Evolutionary conservation across 768 basidiomycete genomes (phyloP), one percentile per base, ranked within the genome.

Genomic region (Multifurca ochricompacta): DNA sequence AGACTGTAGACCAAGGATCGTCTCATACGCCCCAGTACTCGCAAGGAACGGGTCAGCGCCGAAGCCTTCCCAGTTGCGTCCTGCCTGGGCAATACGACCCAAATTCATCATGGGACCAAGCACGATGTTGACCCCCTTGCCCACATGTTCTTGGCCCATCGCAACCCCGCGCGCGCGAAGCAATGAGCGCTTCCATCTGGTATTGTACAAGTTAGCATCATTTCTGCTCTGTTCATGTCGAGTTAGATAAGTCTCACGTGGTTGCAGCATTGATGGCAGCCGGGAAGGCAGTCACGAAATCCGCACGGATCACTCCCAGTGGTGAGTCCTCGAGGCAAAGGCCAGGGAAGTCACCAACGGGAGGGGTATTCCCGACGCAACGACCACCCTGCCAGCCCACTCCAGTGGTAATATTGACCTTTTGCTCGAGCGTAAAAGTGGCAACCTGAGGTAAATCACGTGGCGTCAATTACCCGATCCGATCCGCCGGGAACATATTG

Each of bases 61-160:
- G 54, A 92, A 93, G n/a, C 90, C 91, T 74, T 95, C 93, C 89
- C 91, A 95, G 68, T 93, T 91, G 27, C 93, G 75, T 16, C 93
- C 93, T 6, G 85, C 90, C 59, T 79, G 74, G 3, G 87, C 82
- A 18, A 84, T 69, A 16, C 88, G 80, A 3, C 85, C 87, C 73
- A 94, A 79, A 66, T 93, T 92, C 82, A 90, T 92, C 85, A 88
- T 88, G 0, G 90, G 79, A 27, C 77, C 74, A 3, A 94, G 76
- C 9, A 82, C 85, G 45, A 94, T 71, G 62, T 96, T 80, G 42
- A 89, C 82, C 21, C 94, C 94, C 65, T 94, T 92, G 25, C 80
- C 82, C 52, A 75, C 75, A 70, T 89, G 85, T 66, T 98, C 94
- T 51, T 74, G 64, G 18, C 91, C 93, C 80, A 96, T 86, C 37